Evolutionary conservation across 148 eudicot genomes (phyloP), one percentile per base, ranked within the genome.

Genomic region (Fagopyrum esculentum): DNA sequence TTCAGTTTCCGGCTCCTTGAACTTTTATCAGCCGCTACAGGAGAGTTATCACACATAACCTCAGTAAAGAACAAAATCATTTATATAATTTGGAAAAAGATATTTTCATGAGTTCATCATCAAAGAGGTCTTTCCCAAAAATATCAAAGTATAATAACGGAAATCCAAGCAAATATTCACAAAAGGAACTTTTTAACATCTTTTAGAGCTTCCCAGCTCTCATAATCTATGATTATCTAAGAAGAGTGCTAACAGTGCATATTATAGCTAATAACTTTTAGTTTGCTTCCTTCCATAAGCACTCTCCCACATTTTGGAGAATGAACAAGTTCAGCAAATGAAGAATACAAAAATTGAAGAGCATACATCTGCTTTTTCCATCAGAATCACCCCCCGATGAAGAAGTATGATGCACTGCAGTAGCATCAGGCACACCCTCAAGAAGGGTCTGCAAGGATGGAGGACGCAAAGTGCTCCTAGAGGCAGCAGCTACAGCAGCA

Each of bases 321-420:
- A 57, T 17, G 10, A 17, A 35, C 40, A 35, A 6, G 9, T 57
- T 17, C 8, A 57, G 63, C 19, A 57, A 57, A 7, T 7, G 10
- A 57, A 17, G 63, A 43, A 15, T 35, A 66, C 6, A 6, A 66
- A 66, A 13, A 66, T 19, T 40, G 75, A 61, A 78, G 69, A 80
- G 78, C 95, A 81, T 79, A 95, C 98, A 92, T 87, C 88, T 92
- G 87, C 90, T 92, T 84, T 86, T 95, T 78, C 93, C 97, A 80
- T 95, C 98, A 78, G 98, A 92, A 83, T 95, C 98, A 77, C 93
- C 97, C 6, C 93, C 98, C 76, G 97, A 91, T 66, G 98, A 95
- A 75, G 85, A 84, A 74, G 89, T 73, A 63, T 79, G 96, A 49
- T 80, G 93, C 79, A 77, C 85, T 77, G 92, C 89, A 76, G 92